phyloP scores from a whole-genome alignment of 805 yeast genomes.

The Candida taoyuanica region DNA sequence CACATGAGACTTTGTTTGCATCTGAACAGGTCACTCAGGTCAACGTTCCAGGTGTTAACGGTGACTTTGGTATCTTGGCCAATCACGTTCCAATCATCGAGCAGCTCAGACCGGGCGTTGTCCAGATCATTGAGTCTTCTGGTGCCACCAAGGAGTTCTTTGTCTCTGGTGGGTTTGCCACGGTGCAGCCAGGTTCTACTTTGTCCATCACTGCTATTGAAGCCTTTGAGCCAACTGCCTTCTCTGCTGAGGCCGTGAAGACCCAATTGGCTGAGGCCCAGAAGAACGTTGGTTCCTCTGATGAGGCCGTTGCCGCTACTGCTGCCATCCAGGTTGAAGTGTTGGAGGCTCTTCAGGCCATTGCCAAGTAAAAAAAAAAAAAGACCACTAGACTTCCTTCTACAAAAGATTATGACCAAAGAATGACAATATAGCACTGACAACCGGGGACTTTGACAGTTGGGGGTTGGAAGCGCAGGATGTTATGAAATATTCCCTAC shows the following conservation, averaged over 20 bases:
- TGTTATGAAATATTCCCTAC: background rate
- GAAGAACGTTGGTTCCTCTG: constrained; percentile 79
- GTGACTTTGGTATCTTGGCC: constrained; percentile 95
- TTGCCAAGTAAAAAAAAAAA: constrained; percentile 51
- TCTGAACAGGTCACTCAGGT: constrained; percentile 60
- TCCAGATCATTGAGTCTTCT: constrained; percentile 79
- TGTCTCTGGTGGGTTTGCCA: constrained; percentile 94
- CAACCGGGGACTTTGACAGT: too few species aligned
- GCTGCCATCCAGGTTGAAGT: constrained; percentile 96
- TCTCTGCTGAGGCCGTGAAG: constrained; percentile 76
- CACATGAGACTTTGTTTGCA: constrained; percentile 66
- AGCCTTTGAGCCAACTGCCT: constrained; percentile 87
- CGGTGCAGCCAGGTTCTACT: constrained; percentile 91
- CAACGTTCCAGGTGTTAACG: constrained; percentile 91
- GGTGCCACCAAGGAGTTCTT: constrained; percentile 76
- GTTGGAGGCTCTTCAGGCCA: constrained; percentile 85
- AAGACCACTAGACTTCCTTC: background rate
- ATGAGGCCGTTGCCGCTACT: constrained; percentile 86
- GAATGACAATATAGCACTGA: too few species aligned
- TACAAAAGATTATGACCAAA: too few species aligned
- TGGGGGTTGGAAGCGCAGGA: background rate
- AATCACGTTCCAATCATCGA: constrained; percentile 97
- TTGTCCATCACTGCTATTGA: constrained; percentile 90
- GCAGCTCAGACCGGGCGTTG: constrained; percentile 93
- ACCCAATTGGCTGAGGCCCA: constrained; percentile 87